phyloP scores from a whole-genome alignment of 495 filamentous ascomycete species.

The Clohesyomyces aquaticus region DNA sequence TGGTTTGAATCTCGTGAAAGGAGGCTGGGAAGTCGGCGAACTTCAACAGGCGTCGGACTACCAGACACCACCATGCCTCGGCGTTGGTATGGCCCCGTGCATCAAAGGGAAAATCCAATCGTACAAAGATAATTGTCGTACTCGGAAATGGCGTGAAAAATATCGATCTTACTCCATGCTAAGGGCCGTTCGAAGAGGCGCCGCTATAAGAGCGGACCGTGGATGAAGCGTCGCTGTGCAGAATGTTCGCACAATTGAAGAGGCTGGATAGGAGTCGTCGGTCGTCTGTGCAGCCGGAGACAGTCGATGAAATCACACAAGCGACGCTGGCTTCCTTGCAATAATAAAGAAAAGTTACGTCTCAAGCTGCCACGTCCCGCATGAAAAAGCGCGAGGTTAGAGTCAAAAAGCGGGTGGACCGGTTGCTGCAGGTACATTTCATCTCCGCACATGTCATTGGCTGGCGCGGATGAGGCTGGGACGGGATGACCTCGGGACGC shows the following conservation, averaged over 20 bases:
- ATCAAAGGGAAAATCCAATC: too few species aligned
- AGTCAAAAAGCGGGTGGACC: neutral
- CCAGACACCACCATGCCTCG: too few species aligned
- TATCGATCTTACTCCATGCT: too few species aligned
- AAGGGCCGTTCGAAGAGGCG: too few species aligned
- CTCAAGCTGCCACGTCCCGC: constrained; percentile 23
- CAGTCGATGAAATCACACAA: neutral
- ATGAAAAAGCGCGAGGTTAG: constrained; percentile 23
- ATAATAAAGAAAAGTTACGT: neutral
- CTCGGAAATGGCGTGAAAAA: too few species aligned
- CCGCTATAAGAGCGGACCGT: too few species aligned
- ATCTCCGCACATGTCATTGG: constrained; percentile 22
- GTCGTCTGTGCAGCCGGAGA: neutral
- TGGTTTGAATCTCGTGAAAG: neutral
- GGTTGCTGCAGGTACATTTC: neutral
- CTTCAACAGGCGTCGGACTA: neutral
- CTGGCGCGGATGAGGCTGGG: constrained; percentile 7
- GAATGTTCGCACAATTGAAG: too few species aligned
- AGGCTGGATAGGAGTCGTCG: too few species aligned
- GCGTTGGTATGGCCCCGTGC: too few species aligned
- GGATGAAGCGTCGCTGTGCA: too few species aligned
- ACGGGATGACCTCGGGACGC: constrained; percentile 25
- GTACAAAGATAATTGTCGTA: too few species aligned
- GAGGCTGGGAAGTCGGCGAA: neutral
- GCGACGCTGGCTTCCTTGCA: neutral